Evolutionary conservation across 441 rosid species (phyloP), one percentile per base, ranked within the genome.

Genomic region (Cnidoscolus chayamansa): DNA sequence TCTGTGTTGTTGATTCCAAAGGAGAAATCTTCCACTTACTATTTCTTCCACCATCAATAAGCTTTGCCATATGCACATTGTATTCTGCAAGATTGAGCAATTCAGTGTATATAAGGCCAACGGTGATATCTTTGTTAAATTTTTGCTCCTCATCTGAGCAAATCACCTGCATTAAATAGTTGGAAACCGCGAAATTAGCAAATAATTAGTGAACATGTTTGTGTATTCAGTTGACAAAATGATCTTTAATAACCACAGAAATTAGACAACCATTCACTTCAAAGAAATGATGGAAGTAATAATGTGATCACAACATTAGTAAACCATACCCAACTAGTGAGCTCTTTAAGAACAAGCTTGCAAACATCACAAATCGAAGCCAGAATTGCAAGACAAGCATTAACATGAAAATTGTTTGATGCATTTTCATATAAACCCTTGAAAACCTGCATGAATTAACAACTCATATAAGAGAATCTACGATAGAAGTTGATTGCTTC

Each of bases 291-390:
- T 65, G 35, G 35, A 47, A 1, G 0, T 17, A 65, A 54, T 7
- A n/a, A 17, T n/a, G 20, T 19, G 32, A 20, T 56, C 20, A 56
- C 2, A 2, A 56, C 60, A 20, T 56, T 30, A 71, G 48, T 31
- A 64, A 62, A 70, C 50, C 92, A 77, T 93, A 96, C 99, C 99
- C 98, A 93, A 72, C 94, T 88, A 64, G 98, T 96, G 74, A 96
- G 97, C 88, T 93, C 96, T 83, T 91, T 96, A 20, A 91, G 91
- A 10, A 91, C 96, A 71, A 87, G 96, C 87, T 91, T 93, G 90
- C 94, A 92, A 69, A 96, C 96, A 84, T 93, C 99, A 78, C 97
- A 94, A 80, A 96, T 84, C 61, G 96, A 96, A 67, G 88, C 93
- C 76, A 96, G 87, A 79, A 96, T 89, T 54, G 91, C 94, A 67